A percentile compares a stretch with the other conserved stretches of the same genome.
Conservation (phyloP, 805 yeast genomes). For the Candida patagonica region DNA sequence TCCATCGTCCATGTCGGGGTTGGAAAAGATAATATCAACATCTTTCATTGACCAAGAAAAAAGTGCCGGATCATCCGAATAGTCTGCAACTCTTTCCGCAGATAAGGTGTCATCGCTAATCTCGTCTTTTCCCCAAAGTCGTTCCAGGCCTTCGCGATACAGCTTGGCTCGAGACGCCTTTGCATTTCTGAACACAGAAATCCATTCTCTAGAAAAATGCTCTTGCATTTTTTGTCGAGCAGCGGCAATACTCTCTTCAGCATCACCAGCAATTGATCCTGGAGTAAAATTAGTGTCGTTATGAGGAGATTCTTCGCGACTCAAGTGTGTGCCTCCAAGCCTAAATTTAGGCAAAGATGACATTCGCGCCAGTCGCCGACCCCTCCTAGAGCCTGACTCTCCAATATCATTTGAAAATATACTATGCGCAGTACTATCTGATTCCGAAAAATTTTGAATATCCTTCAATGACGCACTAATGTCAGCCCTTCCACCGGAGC, state of each 20-base stretch:
- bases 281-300: conserved; percentile 1
- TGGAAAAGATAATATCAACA: conserved; percentile 38
- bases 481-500: conserved; percentile 6
- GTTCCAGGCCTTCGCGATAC: conserved; percentile 32
- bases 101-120: conserved; percentile 30
- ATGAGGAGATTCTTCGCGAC: conserved; percentile 1
- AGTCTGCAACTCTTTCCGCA: conserved; percentile 40
- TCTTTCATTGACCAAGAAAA: conserved; percentile 43
- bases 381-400: background rate
- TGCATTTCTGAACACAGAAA: conserved; percentile 43
- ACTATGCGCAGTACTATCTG: no score
- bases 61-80: conserved; percentile 42
- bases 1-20: conserved; percentile 43
- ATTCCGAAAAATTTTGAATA: background rate
- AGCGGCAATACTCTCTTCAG: conserved; percentile 22
- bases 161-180: conserved; percentile 20
- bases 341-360: no score
- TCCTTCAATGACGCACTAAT: background rate
- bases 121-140: conserved; percentile 21
- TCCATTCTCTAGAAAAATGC: conserved; percentile 60
- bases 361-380: background rate
- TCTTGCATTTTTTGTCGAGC: conserved; percentile 34
- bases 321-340: background rate
- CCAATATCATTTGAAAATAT: background rate
- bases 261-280: background rate